phyloP scores from a whole-genome alignment of 352 stramenopile species.

The Hyaloperonospora arabidopsidis region DNA sequence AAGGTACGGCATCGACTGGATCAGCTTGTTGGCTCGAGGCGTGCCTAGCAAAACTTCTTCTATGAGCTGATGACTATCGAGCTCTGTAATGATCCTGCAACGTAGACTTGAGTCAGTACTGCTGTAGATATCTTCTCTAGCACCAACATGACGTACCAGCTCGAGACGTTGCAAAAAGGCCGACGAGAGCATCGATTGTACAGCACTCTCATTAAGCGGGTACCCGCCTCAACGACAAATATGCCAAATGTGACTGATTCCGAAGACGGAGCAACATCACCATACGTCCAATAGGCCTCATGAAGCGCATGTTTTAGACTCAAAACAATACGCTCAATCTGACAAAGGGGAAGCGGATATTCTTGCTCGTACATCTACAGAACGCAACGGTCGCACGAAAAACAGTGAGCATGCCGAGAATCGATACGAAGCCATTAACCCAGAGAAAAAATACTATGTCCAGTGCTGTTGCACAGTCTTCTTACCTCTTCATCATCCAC shows the following conservation, averaged over 20 bases:
- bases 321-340: slow-evolving; percentile 55
- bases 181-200: slow-evolving; percentile 64
- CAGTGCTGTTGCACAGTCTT: background rate
- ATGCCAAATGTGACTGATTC: slow-evolving; percentile 41
- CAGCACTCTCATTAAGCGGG: slow-evolving; percentile 48
- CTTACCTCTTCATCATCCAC: slow-evolving; percentile 65
- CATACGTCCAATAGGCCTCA: slow-evolving; percentile 44
- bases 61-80: slow-evolving; percentile 52
- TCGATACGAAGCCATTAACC: no score
- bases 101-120: background rate
- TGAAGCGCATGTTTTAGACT: slow-evolving; percentile 53
- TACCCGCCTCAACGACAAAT: slow-evolving; percentile 48
- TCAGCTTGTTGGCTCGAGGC: slow-evolving; percentile 48
- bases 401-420: slow-evolving; percentile 3
- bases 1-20: slow-evolving; percentile 68
- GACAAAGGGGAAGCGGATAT: slow-evolving; percentile 54
- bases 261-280: slow-evolving; percentile 20
- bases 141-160: slow-evolving; percentile 38
- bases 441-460: background rate
- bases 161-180: slow-evolving; percentile 67
- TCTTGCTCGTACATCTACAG: slow-evolving; percentile 60
- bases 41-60: slow-evolving; percentile 46
- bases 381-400: background rate
- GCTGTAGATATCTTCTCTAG: background rate
- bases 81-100: slow-evolving; percentile 43